Base-by-base conservation (phyloP, 345 rosid genomes). In the Garcia nutans region DNA sequence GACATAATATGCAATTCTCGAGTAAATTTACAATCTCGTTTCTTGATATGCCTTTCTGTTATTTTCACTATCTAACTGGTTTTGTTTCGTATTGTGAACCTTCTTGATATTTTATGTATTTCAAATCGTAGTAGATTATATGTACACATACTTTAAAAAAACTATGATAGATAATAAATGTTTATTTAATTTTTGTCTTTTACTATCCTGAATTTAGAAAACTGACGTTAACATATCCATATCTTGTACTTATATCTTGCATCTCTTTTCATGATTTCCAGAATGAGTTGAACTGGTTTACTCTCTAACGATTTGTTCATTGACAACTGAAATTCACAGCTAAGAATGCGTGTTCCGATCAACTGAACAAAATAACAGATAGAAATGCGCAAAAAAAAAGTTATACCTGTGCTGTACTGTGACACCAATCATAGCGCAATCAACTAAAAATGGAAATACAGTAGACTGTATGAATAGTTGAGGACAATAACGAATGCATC, bases 401-500 rank as follows among this genome's bases (percentile, higher is more conserved):
- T 62, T 28, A 78, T 69, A 95, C 99, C 97, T 93, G 85, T 96
- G 99, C 77, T 93, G 98, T 63, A 96, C 94, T 54, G 98, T 96
- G 80, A 93, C 83, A 69, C 99, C 99, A 75, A 85, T 85, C 86
- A 89, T 84, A 15, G 97, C 80, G 69, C 98, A 93, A 87, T 96
- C 95, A 17, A 96, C 84, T 72, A 93, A 82, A n/a, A 87, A 74
- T 56, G 92, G 89, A 83, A 96, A 96, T 78, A 89, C 84, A 37
- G 89, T 82, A 72, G 99, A 90, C 47, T 95, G 93, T 75, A 96
- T 85, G 74, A 96, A 93, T 67, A 93, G 59, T 77, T 88, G 97
- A 59, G 97, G 97, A 74, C 98, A 96, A 82, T 96, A 96, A 52
- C 97, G 98, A 77, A 96, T 90, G 84, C 99, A 96, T 74, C 99